phyloP scores from a whole-genome alignment of 345 rosid species.

The Turnera subulata region DNA sequence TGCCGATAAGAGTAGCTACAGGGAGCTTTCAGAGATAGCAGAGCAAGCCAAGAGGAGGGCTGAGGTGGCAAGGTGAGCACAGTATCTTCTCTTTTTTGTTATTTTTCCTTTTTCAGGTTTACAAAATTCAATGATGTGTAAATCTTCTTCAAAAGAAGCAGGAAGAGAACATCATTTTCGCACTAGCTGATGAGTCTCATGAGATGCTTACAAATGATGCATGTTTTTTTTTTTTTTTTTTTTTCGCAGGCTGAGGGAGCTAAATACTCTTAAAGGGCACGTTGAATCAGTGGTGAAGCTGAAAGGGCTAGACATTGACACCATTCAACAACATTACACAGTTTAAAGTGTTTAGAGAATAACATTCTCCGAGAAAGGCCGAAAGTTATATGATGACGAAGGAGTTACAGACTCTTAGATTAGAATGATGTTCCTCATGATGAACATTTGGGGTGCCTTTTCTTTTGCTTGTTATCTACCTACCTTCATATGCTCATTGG shows the following conservation, averaged over 20 bases:
- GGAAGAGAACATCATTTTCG: no score
- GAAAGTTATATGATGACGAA: constrained; percentile 5
- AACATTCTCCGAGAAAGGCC: background rate
- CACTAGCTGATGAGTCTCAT: no score
- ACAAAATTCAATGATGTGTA: no score
- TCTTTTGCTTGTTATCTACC: background rate
- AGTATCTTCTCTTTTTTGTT: background rate
- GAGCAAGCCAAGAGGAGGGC: constrained; percentile 98
- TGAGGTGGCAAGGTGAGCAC: constrained; percentile 83
- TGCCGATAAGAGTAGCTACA: constrained; percentile 58
- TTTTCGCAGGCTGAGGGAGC: constrained; percentile 65
- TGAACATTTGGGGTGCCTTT: background rate
- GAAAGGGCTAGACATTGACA: constrained; percentile 78
- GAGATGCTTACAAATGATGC: no score
- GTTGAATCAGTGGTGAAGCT: constrained; percentile 87
- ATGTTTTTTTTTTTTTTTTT: no score
- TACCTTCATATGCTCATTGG: background rate
- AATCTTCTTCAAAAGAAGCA: no score
- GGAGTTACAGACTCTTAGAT: constrained; percentile 2
- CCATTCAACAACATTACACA: constrained; percentile 81
- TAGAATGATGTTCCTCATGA: background rate
- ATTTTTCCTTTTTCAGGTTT: no score
- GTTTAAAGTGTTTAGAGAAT: constrained; percentile 24
- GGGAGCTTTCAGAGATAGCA: constrained; percentile 91
- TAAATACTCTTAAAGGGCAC: constrained; percentile 67